Evolutionary conservation across 192 early-diverging fungal species (phyloP).

Genomic region (Backusella westeae): DNA sequence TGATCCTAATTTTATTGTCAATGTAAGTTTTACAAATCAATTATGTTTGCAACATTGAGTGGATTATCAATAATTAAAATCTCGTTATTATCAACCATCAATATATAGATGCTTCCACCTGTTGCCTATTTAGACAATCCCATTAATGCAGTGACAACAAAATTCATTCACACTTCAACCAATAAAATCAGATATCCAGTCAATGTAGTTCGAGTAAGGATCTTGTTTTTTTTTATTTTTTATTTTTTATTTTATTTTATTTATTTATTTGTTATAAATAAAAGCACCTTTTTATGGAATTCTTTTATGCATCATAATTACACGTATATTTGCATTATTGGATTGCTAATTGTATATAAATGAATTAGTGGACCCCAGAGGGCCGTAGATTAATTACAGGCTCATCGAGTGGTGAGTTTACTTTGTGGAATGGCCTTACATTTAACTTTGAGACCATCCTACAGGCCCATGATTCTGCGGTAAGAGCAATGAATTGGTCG

Average conservation of each 20-base stretch:
- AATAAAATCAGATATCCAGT: slow-evolving; percentile 91
- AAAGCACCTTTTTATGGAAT: too few species aligned
- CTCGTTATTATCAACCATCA: too few species aligned
- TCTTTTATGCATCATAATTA: neutral
- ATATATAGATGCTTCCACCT: slow-evolving; percentile 62
- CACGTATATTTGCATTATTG: neutral
- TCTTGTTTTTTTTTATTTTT: neutral
- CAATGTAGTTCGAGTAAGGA: slow-evolving; percentile 81
- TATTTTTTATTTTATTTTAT: too few species aligned
- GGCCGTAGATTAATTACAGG: slow-evolving; percentile 92
- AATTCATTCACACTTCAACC: slow-evolving; percentile 89
- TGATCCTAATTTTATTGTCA: slow-evolving; percentile 69
- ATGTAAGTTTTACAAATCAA: slow-evolving; percentile 49
- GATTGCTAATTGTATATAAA: neutral
- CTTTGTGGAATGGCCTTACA: slow-evolving; percentile 94
- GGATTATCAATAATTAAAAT: neutral
- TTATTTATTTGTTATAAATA: neutral
- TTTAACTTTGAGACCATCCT: slow-evolving; percentile 99
- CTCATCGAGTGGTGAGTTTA: slow-evolving; percentile 92
- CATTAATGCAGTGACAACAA: slow-evolving; percentile 73
- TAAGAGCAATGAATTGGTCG: slow-evolving; percentile 95
- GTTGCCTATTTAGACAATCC: slow-evolving; percentile 66
- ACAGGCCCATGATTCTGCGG: slow-evolving; percentile 93
- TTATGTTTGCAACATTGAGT: neutral
- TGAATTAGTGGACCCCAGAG: slow-evolving; percentile 88